phyloP scores from a whole-genome alignment of 2,329 filamentous ascomycete genomes.

The Colletotrichum lentis region DNA sequence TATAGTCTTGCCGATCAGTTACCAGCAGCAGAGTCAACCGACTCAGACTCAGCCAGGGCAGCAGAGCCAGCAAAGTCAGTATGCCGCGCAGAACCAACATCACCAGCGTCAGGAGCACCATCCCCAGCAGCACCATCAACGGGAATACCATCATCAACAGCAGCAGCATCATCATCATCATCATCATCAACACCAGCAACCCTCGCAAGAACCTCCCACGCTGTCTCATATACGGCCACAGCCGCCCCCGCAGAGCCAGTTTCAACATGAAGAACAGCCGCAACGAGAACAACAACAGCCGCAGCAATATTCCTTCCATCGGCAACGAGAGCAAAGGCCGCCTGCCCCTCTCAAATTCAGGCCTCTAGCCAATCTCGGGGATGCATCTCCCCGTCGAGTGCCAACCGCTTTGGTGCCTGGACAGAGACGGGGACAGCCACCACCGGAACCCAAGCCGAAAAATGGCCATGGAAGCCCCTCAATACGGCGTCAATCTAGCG shows the following conservation, averaged over 20 bases:
- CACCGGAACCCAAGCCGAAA: not conserved
- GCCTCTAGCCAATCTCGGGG: not conserved
- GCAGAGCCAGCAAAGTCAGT: not conserved
- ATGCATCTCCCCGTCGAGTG: not conserved
- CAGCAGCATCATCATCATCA: not conserved
- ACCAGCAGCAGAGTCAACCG: conserved; percentile 8
- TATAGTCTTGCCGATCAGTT: not conserved
- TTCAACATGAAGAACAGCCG: not conserved
- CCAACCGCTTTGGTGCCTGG: not conserved
- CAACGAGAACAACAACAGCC: not conserved
- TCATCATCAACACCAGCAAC: not conserved
- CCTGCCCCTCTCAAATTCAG: not conserved
- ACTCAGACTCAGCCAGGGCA: not conserved
- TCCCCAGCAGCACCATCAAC: not conserved
- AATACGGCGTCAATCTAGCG: not conserved
- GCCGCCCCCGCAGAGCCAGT: not conserved
- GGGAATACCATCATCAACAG: not conserved
- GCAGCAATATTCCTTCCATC: not conserved
- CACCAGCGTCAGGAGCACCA: not conserved
- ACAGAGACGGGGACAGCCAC: not conserved
- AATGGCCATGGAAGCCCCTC: not conserved
- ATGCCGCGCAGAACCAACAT: not conserved
- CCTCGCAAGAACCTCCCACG: not conserved
- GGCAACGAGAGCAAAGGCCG: not conserved
- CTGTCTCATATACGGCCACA: not conserved